Evolutionary conservation across 2,329 filamentous ascomycete genomes (phyloP).

Genomic region (Teratosphaeria viscida): DNA sequence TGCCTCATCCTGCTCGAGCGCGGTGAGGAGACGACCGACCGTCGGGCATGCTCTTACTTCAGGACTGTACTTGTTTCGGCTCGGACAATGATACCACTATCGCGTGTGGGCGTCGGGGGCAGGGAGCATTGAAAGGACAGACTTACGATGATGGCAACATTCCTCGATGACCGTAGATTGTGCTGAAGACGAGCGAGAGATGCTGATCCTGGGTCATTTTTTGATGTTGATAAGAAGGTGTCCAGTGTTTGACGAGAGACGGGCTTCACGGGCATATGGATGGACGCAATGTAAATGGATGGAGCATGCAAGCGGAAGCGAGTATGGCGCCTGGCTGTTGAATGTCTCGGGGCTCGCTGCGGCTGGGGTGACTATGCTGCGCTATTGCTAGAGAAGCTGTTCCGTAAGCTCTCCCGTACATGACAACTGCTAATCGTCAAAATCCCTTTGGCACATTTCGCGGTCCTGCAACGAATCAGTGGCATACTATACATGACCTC

Average conservation of each 20-base stretch:
- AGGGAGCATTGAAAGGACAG: not conserved
- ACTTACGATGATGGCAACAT: not conserved
- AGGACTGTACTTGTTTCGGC: not conserved
- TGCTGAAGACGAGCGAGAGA: not conserved
- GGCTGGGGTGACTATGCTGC: not conserved
- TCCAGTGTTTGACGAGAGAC: not conserved
- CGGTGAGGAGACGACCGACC: not conserved
- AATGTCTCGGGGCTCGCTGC: not conserved
- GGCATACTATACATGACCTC: too few species aligned
- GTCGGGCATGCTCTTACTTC: not conserved
- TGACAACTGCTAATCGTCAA: not conserved
- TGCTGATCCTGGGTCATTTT: not conserved
- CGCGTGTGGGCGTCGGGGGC: not conserved
- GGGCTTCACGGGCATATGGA: not conserved
- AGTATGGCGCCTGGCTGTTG: not conserved
- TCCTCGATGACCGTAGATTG: not conserved
- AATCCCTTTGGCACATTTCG: too few species aligned
- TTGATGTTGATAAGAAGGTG: not conserved
- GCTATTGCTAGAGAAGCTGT: not conserved
- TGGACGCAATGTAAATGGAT: not conserved
- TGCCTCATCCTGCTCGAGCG: not conserved
- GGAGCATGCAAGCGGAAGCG: not conserved
- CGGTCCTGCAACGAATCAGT: too few species aligned
- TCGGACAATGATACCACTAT: not conserved
- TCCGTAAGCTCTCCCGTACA: not conserved